Base-by-base conservation (phyloP, 78 protist species). In the Parvularia atlantis region DNA sequence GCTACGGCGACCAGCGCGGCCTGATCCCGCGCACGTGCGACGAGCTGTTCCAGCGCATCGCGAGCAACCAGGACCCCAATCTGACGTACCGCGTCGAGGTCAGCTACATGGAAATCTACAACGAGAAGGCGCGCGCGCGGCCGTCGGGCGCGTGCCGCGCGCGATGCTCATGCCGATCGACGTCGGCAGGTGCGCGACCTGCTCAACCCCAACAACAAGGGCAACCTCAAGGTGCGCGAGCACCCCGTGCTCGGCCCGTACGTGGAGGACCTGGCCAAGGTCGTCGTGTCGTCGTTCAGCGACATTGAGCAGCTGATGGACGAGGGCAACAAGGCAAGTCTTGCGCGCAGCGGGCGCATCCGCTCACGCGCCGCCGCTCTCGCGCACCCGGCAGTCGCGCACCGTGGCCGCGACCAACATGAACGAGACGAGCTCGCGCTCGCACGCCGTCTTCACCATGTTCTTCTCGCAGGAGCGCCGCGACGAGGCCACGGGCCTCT, bases 401-500 rank as follows among this genome's bases (percentile, higher is more conserved):
- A 81, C 78, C 10, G 72, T 85, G n/a, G 90, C 84, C 2, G 37
- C 77, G 59, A 88, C 93, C 9, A 57, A 66, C 39, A 84, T 89
- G 90, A 89, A 89, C 85, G 79, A 76, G 13, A 59, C 72, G 10
- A 31, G 64, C 48, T 72, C 82, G 1, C 73, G 93, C 1, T 65
- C 89, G 66, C 93, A 88, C 57, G 67, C 88, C 53, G 20, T 88
- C 20, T 77, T 88, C 71, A 46, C 73, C n/a, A 69, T 88, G 20
- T 0, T 26, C 22, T 20, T 77, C 20, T 16, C 70, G 6, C 57
- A 76, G 73, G 19, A 69, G 22, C 19, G 0, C 31, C 9, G 10
- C 17, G 46, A 24, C 19, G 48, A 9, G 4, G 69, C 26, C 7
- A 40, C 35, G 0, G 43, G n/a, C 17, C 2, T 48, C 6, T 13